A percentile compares a stretch with the other conserved stretches of the same genome.
Evolutionary conservation across 163 green algal genomes (phyloP).

Genomic region (Scenedesmus sp.): DNA sequence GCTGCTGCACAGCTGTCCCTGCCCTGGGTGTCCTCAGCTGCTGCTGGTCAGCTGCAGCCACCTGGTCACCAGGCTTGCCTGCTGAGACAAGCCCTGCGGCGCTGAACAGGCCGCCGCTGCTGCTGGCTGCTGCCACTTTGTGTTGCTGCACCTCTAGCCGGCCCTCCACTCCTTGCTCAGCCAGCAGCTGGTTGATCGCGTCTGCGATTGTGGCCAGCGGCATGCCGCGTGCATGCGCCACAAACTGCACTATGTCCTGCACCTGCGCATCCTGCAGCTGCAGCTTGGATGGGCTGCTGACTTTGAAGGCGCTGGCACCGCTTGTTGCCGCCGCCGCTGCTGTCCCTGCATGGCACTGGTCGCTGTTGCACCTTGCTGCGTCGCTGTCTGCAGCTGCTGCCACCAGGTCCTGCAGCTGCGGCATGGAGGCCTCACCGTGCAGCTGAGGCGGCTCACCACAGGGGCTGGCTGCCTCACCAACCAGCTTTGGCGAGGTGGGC

Average conservation of each 20-base stretch:
- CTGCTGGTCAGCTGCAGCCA: not conserved
- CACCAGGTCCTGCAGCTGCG: slow-evolving; percentile 8
- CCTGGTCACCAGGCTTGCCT: not conserved
- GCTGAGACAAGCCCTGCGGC: not conserved
- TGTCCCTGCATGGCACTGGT: slow-evolving; percentile 14
- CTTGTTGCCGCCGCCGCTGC: not conserved
- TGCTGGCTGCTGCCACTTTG: not conserved
- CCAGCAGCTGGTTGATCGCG: not conserved
- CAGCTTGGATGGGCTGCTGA: not conserved
- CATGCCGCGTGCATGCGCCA: not conserved
- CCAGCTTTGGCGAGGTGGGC: not conserved
- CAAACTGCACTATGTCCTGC: not conserved
- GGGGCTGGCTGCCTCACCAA: not conserved
- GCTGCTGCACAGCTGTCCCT: not conserved
- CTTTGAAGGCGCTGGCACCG: not conserved
- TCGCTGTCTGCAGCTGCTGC: not conserved
- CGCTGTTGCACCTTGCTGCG: not conserved
- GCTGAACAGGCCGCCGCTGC: not conserved
- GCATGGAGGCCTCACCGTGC: slow-evolving; percentile 14
- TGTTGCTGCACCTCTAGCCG: not conserved
- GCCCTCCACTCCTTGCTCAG: not conserved
- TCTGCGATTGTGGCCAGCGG: not conserved
- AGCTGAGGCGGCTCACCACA: not conserved
- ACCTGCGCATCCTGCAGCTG: not conserved
- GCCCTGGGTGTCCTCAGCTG: not conserved